Evolutionary conservation across 192 early-diverging fungal species (phyloP).

Genomic region (Gamsiella multidivaricata): DNA sequence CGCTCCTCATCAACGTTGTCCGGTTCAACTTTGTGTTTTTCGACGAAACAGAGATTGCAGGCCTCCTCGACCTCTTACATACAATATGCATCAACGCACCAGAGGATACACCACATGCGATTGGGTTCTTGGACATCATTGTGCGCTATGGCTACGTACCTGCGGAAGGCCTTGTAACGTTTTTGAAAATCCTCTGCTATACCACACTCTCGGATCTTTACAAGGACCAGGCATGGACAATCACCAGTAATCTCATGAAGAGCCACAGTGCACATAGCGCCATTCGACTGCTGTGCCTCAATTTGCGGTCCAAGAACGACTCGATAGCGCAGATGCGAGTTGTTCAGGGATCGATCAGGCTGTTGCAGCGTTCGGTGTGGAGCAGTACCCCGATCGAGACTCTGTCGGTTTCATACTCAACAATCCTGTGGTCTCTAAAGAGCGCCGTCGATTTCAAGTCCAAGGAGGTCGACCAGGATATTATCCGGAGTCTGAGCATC

Average conservation of each 20-base stretch:
- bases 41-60: constrained; percentile 63
- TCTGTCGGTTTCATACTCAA: constrained; percentile 51
- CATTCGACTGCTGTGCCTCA: constrained; percentile 65
- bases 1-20: constrained; percentile 58
- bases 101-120: constrained; percentile 56
- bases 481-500: constrained; percentile 26
- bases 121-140: constrained; percentile 65
- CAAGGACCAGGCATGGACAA: constrained; percentile 61
- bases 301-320: constrained; percentile 53
- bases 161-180: constrained; percentile 53
- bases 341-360: constrained; percentile 65
- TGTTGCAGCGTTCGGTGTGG: constrained; percentile 70
- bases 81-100: constrained; percentile 57
- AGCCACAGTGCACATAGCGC: constrained; percentile 71
- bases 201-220: constrained; percentile 47
- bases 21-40: constrained; percentile 70
- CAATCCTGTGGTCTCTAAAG: constrained; percentile 52
- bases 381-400: constrained; percentile 54
- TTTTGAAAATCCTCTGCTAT: constrained; percentile 64
- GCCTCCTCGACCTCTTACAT: constrained; percentile 58
- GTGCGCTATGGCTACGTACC: constrained; percentile 68
- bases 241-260: constrained; percentile 71
- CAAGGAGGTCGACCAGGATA: constrained; percentile 33
- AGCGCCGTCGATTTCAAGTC: constrained; percentile 33
- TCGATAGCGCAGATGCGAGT: constrained; percentile 26